A percentile compares a stretch with the other conserved stretches of the same genome.
Conservation (phyloP, 345 rosid species). For the Eucalyptus polyanthemos region DNA sequence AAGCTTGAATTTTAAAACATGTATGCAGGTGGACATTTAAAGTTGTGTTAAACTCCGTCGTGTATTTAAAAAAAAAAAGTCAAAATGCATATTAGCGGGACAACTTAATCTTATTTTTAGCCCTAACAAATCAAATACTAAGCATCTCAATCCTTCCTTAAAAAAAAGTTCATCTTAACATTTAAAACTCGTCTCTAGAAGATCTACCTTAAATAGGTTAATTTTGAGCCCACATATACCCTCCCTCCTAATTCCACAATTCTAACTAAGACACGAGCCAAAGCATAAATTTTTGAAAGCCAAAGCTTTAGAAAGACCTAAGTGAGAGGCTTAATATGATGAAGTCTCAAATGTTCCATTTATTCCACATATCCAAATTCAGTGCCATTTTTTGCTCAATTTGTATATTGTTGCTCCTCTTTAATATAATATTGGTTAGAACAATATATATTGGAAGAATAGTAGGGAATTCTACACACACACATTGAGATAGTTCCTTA, state of each 20-base stretch:
- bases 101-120: neutral
- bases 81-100: neutral
- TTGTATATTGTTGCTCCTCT: neutral
- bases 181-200: neutral
- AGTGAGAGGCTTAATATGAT: too few species aligned
- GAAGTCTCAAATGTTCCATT: accelerated
- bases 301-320: neutral
- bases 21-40: neutral
- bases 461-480: neutral
- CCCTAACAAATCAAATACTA: neutral
- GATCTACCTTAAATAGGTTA: neutral
- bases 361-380: neutral
- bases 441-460: neutral
- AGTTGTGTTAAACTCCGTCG: accelerated
- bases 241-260: neutral
- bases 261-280: neutral
- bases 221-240: neutral
- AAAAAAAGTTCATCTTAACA: neutral
- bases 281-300: neutral
- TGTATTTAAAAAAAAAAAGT: too few species aligned
- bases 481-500: neutral
- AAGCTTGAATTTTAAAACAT: neutral
- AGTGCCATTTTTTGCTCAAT: neutral
- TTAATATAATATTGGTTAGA: neutral
- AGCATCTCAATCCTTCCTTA: neutral